Evolutionary conservation across 2,329 filamentous ascomycete species (phyloP), one percentile per base, ranked within the genome.

Genomic region (Ilyonectria robusta): DNA sequence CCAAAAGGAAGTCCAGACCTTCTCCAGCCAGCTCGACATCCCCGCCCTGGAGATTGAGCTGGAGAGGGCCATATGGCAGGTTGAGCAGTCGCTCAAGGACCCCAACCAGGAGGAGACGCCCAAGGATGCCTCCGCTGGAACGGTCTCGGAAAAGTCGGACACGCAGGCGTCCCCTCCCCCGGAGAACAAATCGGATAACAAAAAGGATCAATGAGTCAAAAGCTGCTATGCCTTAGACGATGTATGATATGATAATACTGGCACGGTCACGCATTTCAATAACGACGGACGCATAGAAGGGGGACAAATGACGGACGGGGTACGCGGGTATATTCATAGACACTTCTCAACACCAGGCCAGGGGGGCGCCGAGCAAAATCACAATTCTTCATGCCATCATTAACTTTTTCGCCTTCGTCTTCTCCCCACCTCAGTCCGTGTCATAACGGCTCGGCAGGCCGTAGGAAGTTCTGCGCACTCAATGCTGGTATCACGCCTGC

Each of bases 41-140:
- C 92, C 93, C 0, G 91, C 92, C 62, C 84, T 95, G 29, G 89
- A 90, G 61, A 83, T 91, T 17, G 93, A 95, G 78, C 85, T 94
- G 1, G 92, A 95, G 76, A 84, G 93, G 48, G 93, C 93, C 6
- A 89, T 94, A 65, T 90, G 90, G 84, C 93, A 95, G 79, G 91
- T 95, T 2, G 86, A 90, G 73, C 83, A 79, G 48, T 81, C 82
- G 17, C 81, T 87, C 60, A 75, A 78, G 58, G 82, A 84, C 50
- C 81, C 83, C 21, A 51, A 59, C n/a, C 58, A 65, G 33, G 48
- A 65, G 37, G 48, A 67, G 29, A 57, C 60, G 13, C 67, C 72
- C 3, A 44, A 46, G 6, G 65, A 68, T 42, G 58, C 65, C n/a
- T 62, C 55, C 21, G 63, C 71, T 26, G 70, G 69, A 33, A 37